These are phyloP conservation scores for Rubia tinctorum DNA, from an alignment of 305 asterid genomes.

Conservation along the genomic window DNA sequence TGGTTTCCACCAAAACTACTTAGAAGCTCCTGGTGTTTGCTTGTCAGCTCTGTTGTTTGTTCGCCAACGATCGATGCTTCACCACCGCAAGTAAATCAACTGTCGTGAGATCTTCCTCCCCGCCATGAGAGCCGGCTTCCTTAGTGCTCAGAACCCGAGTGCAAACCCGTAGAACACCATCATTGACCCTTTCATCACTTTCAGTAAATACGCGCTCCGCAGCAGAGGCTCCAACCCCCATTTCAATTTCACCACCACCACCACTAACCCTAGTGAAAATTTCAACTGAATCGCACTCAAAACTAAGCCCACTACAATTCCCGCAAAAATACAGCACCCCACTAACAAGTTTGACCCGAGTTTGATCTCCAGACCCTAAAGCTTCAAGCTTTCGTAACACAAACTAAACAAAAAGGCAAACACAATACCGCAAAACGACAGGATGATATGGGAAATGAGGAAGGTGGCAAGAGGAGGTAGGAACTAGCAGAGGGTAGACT, in stretches of 20 bases:
- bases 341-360: constrained; percentile 19
- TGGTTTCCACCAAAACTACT: too few species aligned
- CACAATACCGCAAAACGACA: constrained; percentile 16
- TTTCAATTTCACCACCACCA: constrained; percentile 62
- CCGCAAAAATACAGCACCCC: constrained; percentile 19
- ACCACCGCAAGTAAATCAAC: too few species aligned
- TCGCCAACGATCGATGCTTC: too few species aligned
- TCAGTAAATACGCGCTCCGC: constrained; percentile 58
- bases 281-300: constrained; percentile 41
- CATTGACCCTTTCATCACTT: constrained; percentile 49
- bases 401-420: constrained; percentile 19
- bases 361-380: constrained; percentile 36
- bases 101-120: too few species aligned
- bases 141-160: constrained; percentile 27
- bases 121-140: too few species aligned
- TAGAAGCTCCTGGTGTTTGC: too few species aligned
- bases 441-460: constrained; percentile 18
- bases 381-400: constrained; percentile 18
- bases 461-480: constrained; percentile 49
- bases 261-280: constrained; percentile 48
- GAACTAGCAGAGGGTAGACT: constrained; percentile 42
- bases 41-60: too few species aligned
- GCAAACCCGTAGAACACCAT: constrained; percentile 27
- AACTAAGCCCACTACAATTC: constrained; percentile 16
- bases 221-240: constrained; percentile 67